Percentiles rank a stretch among this genome's conserved stretches.
Evolutionary conservation across 768 basidiomycete genomes (phyloP).

Genomic region (Amanita fuliginea): DNA sequence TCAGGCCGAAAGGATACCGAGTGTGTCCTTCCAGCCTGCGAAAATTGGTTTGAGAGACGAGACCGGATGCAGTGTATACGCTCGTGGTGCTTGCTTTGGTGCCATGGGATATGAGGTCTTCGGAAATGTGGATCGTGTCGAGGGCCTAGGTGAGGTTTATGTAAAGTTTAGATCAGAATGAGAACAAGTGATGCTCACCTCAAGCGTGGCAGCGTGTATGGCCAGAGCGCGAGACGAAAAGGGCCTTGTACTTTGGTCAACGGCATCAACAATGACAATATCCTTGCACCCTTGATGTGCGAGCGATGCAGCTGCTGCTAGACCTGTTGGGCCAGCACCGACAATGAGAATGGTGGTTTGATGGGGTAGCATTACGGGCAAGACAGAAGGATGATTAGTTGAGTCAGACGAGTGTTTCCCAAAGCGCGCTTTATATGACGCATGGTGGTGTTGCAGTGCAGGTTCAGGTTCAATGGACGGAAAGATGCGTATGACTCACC

Average conservation of each 20-base stretch:
- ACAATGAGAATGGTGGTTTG: constrained; percentile 34
- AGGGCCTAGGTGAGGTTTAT: constrained; percentile 23
- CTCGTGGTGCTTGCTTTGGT: constrained; percentile 17
- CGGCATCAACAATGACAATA: constrained; percentile 31
- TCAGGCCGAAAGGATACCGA: constrained; percentile 28
- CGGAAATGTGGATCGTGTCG: constrained; percentile 30
- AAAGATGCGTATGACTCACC: no score
- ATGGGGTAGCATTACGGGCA: constrained; percentile 2
- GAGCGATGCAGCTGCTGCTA: constrained; percentile 35
- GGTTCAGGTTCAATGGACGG: no score
- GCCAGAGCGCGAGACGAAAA: constrained; percentile 30
- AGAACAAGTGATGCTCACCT: constrained; percentile 19
- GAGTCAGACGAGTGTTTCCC: no score
- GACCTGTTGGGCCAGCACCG: constrained; percentile 39
- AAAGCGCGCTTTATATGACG: no score
- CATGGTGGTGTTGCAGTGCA: no score
- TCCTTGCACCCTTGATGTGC: constrained; percentile 27
- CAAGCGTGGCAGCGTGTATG: constrained; percentile 42
- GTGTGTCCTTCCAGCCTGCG: constrained; percentile 26
- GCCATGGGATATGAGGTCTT: constrained; percentile 25
- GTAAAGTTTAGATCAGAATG: no score
- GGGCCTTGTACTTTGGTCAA: constrained; percentile 15
- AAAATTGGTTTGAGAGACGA: constrained; percentile 20
- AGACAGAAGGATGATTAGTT: no score
- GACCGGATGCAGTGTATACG: constrained; percentile 18